phyloP scores from a whole-genome alignment of 176 grass and related monocot genomes.

The Metroxylon sagu region DNA sequence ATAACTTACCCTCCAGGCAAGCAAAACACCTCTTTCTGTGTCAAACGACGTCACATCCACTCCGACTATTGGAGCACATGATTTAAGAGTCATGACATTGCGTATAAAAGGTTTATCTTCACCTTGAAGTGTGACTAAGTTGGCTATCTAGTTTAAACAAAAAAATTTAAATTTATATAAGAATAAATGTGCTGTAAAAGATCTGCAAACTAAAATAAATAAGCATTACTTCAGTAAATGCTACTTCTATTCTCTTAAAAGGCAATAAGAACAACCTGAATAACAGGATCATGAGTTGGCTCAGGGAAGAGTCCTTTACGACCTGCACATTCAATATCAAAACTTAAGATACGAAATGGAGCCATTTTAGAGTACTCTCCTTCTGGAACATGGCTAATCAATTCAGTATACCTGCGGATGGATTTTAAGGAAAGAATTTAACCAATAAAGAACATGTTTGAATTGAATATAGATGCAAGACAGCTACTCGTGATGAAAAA shows the following conservation, averaged over 20 bases:
- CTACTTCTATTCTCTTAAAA: slow-evolving; percentile 2
- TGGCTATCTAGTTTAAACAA: slow-evolving; percentile 72
- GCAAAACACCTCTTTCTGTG: slow-evolving; percentile 61
- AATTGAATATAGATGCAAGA: slow-evolving; percentile 13
- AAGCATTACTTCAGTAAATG: slow-evolving; percentile 10
- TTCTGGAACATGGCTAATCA: slow-evolving; percentile 80
- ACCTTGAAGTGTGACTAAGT: slow-evolving; percentile 91
- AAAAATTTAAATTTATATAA: slow-evolving; percentile 1
- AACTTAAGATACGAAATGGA: slow-evolving; percentile 91
- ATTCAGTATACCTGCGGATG: slow-evolving; percentile 56
- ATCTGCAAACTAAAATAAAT: slow-evolving; percentile 5
- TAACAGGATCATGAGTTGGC: slow-evolving; percentile 96
- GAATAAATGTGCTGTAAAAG: background rate
- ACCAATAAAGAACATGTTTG: background rate
- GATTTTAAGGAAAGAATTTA: slow-evolving; percentile 31
- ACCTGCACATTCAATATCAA: slow-evolving; percentile 96
- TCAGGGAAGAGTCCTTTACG: slow-evolving; percentile 98
- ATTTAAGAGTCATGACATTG: slow-evolving; percentile 97
- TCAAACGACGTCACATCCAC: slow-evolving; percentile 98
- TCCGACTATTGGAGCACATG: slow-evolving; percentile 87
- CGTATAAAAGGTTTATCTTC: slow-evolving; percentile 64
- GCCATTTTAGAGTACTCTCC: slow-evolving; percentile 91
- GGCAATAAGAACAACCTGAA: slow-evolving; percentile 66
- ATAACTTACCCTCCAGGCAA: slow-evolving; percentile 95
- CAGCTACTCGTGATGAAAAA: slow-evolving; percentile 5